A percentile compares a stretch with the other conserved stretches of the same genome.
Evolutionary conservation across 2,329 filamentous ascomycete genomes (phyloP).

Genomic region (Trichoderma cornu-damae): DNA sequence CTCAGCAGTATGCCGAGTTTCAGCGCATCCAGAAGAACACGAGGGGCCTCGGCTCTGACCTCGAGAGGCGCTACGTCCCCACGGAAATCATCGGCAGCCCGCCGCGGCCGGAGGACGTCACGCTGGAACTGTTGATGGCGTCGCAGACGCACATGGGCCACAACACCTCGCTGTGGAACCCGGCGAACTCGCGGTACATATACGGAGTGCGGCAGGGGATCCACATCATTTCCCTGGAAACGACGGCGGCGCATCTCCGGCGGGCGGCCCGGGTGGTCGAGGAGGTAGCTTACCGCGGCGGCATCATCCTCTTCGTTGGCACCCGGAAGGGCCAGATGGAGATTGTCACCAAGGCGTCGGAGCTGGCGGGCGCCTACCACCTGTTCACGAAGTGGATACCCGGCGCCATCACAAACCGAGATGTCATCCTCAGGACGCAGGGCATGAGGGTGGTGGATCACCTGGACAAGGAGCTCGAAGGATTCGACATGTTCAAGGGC

Average conservation of each 20-base stretch:
- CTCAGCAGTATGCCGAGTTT: slow-evolving; percentile 38
- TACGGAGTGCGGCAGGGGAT: slow-evolving; percentile 82
- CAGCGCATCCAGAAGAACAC: slow-evolving; percentile 40
- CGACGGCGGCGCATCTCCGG: slow-evolving; percentile 82
- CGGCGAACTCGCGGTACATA: slow-evolving; percentile 89
- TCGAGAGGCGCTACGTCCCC: slow-evolving; percentile 58
- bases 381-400: slow-evolving; percentile 91
- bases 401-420: slow-evolving; percentile 85
- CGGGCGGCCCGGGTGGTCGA: slow-evolving; percentile 88
- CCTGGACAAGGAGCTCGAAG: slow-evolving; percentile 54
- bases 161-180: slow-evolving; percentile 87
- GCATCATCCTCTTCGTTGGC: slow-evolving; percentile 85
- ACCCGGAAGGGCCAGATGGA: slow-evolving; percentile 77
- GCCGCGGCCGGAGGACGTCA: slow-evolving; percentile 71
- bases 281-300: slow-evolving; percentile 75
- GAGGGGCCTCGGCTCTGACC: slow-evolving; percentile 42
- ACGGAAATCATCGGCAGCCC: slow-evolving; percentile 64
- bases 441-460: slow-evolving; percentile 71
- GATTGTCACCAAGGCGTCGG: slow-evolving; percentile 73
- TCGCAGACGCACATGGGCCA: slow-evolving; percentile 88
- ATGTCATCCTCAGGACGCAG: slow-evolving; percentile 74
- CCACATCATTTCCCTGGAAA: slow-evolving; percentile 89
- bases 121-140: slow-evolving; percentile 84
- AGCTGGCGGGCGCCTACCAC: slow-evolving; percentile 74
- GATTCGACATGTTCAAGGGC: slow-evolving; percentile 61